A percentile compares a stretch with the other conserved stretches of the same genome.
Evolutionary conservation across 2,329 filamentous ascomycete genomes (phyloP).

Genomic region (Teratosphaeria epicoccoides): DNA sequence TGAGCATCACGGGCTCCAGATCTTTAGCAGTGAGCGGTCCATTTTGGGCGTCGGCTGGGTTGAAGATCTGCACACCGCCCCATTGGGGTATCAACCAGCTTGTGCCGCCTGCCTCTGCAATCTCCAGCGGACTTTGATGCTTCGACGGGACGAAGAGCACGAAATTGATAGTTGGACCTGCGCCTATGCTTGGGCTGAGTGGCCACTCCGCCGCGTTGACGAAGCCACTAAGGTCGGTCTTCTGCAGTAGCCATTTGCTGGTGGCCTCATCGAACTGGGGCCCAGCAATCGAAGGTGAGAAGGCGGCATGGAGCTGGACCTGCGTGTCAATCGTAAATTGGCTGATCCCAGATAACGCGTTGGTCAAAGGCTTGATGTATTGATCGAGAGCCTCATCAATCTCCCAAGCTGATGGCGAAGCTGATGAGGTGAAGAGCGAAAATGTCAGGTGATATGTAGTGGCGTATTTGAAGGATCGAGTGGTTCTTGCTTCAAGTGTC

Average conservation of each 20-base stretch:
- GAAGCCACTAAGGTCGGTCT: slow-evolving; percentile 83
- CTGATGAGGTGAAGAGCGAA: slow-evolving; percentile 77
- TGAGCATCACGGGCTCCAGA: slow-evolving; percentile 71
- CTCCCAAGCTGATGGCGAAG: slow-evolving; percentile 77
- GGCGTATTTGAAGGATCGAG: slow-evolving; percentile 79
- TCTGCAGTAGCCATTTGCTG: slow-evolving; percentile 60
- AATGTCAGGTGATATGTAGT: slow-evolving; percentile 93
- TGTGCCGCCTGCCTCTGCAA: slow-evolving; percentile 51
- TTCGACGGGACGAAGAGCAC: slow-evolving; percentile 78
- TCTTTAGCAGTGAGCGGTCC: slow-evolving; percentile 50
- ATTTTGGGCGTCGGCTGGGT: slow-evolving; percentile 31
- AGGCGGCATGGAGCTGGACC: slow-evolving; percentile 78
- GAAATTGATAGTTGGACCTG: slow-evolving; percentile 91
- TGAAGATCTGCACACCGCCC: slow-evolving; percentile 68
- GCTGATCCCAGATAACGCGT: slow-evolving; percentile 70
- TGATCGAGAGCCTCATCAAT: slow-evolving; percentile 70
- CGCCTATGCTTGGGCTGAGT: slow-evolving; percentile 82
- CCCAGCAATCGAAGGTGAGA: slow-evolving; percentile 50
- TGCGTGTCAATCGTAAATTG: slow-evolving; percentile 96
- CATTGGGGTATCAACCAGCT: slow-evolving; percentile 96
- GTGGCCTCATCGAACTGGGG: slow-evolving; percentile 44
- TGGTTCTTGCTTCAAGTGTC: slow-evolving; percentile 58
- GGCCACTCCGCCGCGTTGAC: slow-evolving; percentile 99
- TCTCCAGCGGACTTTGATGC: slow-evolving; percentile 47
- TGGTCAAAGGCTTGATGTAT: slow-evolving; percentile 72